A percentile compares a stretch with the other conserved stretches of the same genome.
Conservation (phyloP, 1,284 basidiomycete species). For the Pseudozyma sp. region DNA sequence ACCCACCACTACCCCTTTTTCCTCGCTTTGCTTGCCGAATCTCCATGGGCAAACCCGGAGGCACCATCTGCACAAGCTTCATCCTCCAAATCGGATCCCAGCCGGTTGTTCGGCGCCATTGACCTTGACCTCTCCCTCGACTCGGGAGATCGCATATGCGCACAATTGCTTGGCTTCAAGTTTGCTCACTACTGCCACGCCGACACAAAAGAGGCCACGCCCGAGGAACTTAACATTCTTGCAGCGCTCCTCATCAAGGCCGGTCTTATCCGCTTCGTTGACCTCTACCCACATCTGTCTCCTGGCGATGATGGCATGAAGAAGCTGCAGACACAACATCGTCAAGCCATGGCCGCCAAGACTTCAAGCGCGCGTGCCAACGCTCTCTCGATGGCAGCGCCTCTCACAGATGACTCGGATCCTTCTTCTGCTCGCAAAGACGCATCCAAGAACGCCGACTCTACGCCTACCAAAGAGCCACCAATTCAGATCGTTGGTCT, state of each 20-base stretch:
- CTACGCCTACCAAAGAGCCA: conserved; percentile 71
- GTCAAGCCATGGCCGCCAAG: conserved; percentile 75
- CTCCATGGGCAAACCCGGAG: conserved; percentile 77
- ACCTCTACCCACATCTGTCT: conserved; percentile 84
- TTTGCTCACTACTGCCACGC: conserved; percentile 82
- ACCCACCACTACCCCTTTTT: conserved; percentile 91
- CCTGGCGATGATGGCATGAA: conserved; percentile 55
- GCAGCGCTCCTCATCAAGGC: conserved; percentile 90
- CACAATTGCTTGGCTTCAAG: conserved; percentile 95
- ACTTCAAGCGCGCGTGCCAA: conserved; percentile 78
- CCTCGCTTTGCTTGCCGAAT: conserved; percentile 82
- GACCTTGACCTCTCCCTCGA: conserved; percentile 56
- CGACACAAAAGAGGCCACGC: conserved; percentile 72
- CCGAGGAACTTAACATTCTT: conserved; percentile 81
- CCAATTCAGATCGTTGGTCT: conserved; percentile 86
- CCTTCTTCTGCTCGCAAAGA: conserved; percentile 41
- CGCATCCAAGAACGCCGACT: conserved; percentile 70
- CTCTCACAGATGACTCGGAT: conserved; percentile 75
- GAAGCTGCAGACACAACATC: conserved; percentile 77
- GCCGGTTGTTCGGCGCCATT: conserved; percentile 19
- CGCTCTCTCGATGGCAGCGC: conserved; percentile 85
- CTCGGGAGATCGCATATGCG: conserved; percentile 74
- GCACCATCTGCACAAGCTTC: conserved; percentile 8
- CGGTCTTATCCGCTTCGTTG: conserved; percentile 84
- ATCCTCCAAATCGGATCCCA: background rate